Base-by-base conservation (phyloP, 139 green algal species). In the Yamagishiella unicocca region DNA sequence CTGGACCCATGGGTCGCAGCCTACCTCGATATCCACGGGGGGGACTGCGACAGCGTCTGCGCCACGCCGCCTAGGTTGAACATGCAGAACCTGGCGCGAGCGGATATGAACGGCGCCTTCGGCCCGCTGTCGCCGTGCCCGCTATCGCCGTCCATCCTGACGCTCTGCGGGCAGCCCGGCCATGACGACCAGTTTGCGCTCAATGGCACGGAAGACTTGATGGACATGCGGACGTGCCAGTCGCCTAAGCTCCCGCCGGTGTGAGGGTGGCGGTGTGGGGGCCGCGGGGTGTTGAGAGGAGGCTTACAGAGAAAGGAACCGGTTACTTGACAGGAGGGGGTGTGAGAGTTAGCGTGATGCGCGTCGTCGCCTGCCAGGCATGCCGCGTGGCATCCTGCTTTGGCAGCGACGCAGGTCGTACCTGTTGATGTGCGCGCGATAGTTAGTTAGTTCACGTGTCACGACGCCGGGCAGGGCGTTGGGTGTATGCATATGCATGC, bases 81-180 rank as follows among this genome's bases (percentile, higher is more conserved):
- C n/a, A 62, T 76, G 17, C 29, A 53, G n/a, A 46, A 17, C 35
- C 31, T 76, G 61, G 50, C 40, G 42, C 61, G 79, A 19, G 2
- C n/a, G 1, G 43, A 87, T 0, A 14, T 19, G 24, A 35, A 85
- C 43, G 46, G 78, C 5, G 50, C 83, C 6, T 54, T 91, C 6
- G 88, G 88, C 9, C 88, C 88, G 10, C 67, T 91, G 21, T 76
- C 82, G 33, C 88, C 88, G 61, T 75, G 25, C 43, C 88, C 88
- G 1, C 70, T 91, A 35, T 87, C 82, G 6, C 88, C 88, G 5
- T 89, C 83, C 24, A 86, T 91, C n/a, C 83, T 91, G 7, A 91
- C 88, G 25, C 25, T 91, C 22, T 89, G 83, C 46, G 77, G 54
- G 25, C 38, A 38, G 9, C 55, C 70, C 0, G 62, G 62, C 4